Base-by-base conservation (phyloP, 2,329 filamentous ascomycete species). In the Colletotrichum lupini region DNA sequence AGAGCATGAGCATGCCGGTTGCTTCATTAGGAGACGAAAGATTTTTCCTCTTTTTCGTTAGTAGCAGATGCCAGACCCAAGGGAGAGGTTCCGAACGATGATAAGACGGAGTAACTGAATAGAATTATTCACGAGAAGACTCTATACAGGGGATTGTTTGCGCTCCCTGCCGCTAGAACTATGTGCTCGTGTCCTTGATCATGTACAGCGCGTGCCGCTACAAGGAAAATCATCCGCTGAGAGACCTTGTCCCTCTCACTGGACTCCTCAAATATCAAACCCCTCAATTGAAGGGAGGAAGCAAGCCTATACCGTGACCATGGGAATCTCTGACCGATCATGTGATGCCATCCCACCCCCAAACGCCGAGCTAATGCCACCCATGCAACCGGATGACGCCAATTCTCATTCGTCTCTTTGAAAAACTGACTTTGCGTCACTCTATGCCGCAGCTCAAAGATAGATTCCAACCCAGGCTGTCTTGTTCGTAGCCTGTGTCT, bases 401-500 rank as follows among this genome's bases (percentile, higher is more conserved):
- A n/a, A 52, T 58, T 52, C 71, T 22, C 35, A 32, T 32, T 49
- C 16, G 14, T n/a, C 32, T 68, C 28, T 49, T 55, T 91, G 19
- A n/a, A 11, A 92, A 77, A 91, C 89, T 78, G 56, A 83, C 77
- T 60, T n/a, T 37, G 35, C 42, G 22, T 28, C 22, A 14, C 5
- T 30, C 9, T 19, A 52, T 35, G 49, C 22, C 26, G 26, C 12
- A 32, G n/a, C n/a, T 73, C 30, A 90, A 58, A 90, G 79, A 79
- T 88, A 92, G 49, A 92, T 86, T 12, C 91, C 91, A 19, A 92
- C 86, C 91, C 91, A 92, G 59, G 88, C 86, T 2, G 82, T 80
- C 79, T 92, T 92, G 22, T 78, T 77, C 19, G 82, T 82, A 3
- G 91, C 87, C 42, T 90, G 90, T 1, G 85, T 84, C 1, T 84